Evolutionary conservation across 441 rosid species (phyloP).

Genomic region (Erysimum cheiri): DNA sequence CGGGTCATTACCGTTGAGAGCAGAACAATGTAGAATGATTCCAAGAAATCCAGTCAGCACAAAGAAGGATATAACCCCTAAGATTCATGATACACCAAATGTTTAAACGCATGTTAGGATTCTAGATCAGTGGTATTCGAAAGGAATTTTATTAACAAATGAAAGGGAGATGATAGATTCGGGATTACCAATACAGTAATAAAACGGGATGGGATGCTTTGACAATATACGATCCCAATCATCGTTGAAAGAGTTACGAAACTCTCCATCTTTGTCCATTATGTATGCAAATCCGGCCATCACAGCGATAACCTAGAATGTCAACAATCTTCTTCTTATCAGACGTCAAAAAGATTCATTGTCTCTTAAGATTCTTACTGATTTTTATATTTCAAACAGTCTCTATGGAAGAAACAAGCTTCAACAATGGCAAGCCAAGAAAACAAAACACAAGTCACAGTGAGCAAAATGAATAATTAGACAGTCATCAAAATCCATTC

Average conservation of each 20-base stretch:
- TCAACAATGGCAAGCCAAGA: constrained; percentile 19
- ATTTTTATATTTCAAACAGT: not conserved
- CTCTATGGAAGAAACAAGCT: not conserved
- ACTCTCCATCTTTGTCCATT: constrained; percentile 94
- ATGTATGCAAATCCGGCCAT: constrained; percentile 86
- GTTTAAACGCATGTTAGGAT: constrained; percentile 4
- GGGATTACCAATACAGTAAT: constrained; percentile 82
- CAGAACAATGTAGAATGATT: constrained; percentile 82
- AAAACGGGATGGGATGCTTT: constrained; percentile 94
- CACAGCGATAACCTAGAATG: constrained; percentile 66
- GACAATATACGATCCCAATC: constrained; percentile 97
- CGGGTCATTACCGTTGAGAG: constrained; percentile 81
- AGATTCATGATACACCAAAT: constrained; percentile 20
- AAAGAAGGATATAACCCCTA: constrained; percentile 93
- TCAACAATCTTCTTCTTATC: not conserved
- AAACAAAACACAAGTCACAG: constrained; percentile 22
- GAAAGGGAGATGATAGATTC: constrained; percentile 15
- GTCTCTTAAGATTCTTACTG: not conserved
- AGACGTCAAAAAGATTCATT: not conserved
- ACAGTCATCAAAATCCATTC: not conserved
- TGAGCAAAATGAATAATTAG: not conserved
- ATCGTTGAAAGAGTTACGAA: constrained; percentile 90
- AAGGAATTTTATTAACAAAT: not conserved
- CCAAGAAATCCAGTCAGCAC: constrained; percentile 92
- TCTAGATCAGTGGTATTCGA: not conserved